Percentiles rank a stretch among this genome's conserved stretches.
Conservation (phyloP, 2,329 filamentous ascomycete genomes). For the Juglanconis sp. region DNA sequence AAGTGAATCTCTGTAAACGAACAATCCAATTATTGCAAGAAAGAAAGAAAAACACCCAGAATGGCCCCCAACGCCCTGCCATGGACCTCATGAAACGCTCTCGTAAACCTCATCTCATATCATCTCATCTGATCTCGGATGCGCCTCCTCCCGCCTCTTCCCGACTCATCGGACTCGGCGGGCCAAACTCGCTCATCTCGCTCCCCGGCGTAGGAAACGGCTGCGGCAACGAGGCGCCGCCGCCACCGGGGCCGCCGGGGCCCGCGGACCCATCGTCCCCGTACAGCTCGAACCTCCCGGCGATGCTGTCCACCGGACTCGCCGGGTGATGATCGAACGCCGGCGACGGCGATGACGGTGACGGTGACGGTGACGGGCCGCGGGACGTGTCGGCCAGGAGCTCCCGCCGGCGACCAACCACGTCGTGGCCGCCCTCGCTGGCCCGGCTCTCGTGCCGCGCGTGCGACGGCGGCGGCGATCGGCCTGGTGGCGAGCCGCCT, state of each 20-base stretch:
- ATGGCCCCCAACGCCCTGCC: not conserved
- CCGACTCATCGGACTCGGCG: conserved; percentile 14
- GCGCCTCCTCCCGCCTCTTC: conserved; percentile 4
- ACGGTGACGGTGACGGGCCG: conserved; percentile 8
- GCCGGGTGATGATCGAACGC: conserved; percentile 19
- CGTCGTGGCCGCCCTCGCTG: not conserved
- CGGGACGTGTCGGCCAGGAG: conserved; percentile 5
- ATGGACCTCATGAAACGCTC: not conserved
- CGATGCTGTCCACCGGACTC: conserved; percentile 24
- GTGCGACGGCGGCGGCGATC: not conserved
- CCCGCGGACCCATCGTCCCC: conserved; percentile 24
- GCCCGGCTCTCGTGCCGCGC: not conserved
- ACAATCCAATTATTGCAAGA: too few species aligned
- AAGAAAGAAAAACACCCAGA: too few species aligned
- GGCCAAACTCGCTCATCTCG: conserved; percentile 15
- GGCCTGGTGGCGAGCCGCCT: not conserved
- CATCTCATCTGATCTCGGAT: not conserved
- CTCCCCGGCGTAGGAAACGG: conserved; percentile 14
- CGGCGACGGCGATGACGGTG: conserved; percentile 3
- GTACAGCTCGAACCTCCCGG: conserved; percentile 43
- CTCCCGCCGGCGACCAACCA: not conserved
- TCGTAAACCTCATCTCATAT: not conserved
- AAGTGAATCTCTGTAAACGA: too few species aligned
- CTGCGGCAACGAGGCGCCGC: not conserved
- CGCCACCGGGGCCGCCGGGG: not conserved